Conservation (phyloP, 768 basidiomycete species). For the Coprinopsis sp. region DNA sequence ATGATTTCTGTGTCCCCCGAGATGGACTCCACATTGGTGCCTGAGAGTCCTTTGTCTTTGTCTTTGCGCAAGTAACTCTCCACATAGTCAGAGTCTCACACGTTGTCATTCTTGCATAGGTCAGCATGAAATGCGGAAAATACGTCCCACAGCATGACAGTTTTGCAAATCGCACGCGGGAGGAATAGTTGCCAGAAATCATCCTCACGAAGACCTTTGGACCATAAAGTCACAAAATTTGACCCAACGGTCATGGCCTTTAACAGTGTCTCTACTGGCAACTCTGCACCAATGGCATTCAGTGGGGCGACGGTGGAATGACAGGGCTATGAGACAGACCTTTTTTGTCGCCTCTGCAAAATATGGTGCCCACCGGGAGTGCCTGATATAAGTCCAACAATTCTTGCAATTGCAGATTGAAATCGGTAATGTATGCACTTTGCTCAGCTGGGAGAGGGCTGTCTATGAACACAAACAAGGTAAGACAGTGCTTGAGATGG, state of each 20-base stretch:
- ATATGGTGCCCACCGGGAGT: no score
- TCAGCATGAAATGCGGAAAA: neutral
- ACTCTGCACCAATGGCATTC: no score
- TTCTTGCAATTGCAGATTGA: neutral
- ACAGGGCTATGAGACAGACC: no score
- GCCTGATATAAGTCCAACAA: neutral
- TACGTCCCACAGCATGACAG: neutral
- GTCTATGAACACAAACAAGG: no score
- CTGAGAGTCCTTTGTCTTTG: neutral
- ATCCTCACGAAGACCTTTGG: neutral
- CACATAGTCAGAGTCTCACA: neutral
- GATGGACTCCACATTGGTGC: neutral
- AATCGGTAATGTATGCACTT: neutral
- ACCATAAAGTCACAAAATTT: neutral
- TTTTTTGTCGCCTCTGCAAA: no score
- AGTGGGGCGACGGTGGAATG: no score
- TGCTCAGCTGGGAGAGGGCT: neutral
- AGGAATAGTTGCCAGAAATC: neutral
- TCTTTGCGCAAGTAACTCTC: neutral
- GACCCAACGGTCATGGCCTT: neutral
- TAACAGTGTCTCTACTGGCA: neutral
- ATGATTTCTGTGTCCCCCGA: neutral
- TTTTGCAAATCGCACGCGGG: neutral
- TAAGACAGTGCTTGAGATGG: no score
- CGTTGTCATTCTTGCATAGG: neutral